Evolutionary conservation across 192 early-diverging fungal species (phyloP), one percentile per base, ranked within the genome.

Genomic region (Coemansia javaensis): DNA sequence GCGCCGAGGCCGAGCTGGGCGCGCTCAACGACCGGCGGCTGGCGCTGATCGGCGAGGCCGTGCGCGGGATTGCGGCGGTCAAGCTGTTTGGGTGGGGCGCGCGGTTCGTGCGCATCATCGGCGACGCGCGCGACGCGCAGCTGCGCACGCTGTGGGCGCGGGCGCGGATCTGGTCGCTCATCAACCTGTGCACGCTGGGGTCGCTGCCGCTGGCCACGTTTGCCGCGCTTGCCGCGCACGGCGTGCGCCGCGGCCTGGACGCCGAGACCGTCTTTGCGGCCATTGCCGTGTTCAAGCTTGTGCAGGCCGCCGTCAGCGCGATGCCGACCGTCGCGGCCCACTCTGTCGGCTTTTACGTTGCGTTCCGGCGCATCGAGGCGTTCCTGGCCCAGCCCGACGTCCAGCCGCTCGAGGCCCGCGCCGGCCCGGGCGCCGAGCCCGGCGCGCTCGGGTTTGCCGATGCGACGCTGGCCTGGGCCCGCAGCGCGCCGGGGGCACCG

Each of bases 1-100:
- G 56, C 25, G 50, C 81, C 49, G 81, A 90, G 53, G 69, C 75
- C 6, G 63, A 70, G 23, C 53, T 85, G 7, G 81, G 67, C 17
- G 21, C 47, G 1, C 66, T 81, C 30, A 77, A 77, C 28, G 92
- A 95, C 56, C 80, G 83, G 50, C 79, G 92, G 6, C 63, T 95
- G 36, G 81, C 81, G 20, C 59, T 80, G 24, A 81, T 86, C 28
- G 91, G 85, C 56, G 91, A 97, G 56, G 62, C 87, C 24, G 60
- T 91, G 18, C 79, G 85, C 49, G 91, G 89, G 14, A 94, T 97
- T 28, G 74, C 88, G 17, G 85, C 94, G 30, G 80, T 97, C 34
- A 97, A 97, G 59, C 79, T 95, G 63, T 88, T 86, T 75, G 85
- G 83, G n/a, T 91, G 89, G 89, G 87, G 86, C 49, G 43, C 71